Evolutionary conservation across 768 basidiomycete species (phyloP), one percentile per base, ranked within the genome.

Genomic region (Porphyrellus cyaneotinctus): DNA sequence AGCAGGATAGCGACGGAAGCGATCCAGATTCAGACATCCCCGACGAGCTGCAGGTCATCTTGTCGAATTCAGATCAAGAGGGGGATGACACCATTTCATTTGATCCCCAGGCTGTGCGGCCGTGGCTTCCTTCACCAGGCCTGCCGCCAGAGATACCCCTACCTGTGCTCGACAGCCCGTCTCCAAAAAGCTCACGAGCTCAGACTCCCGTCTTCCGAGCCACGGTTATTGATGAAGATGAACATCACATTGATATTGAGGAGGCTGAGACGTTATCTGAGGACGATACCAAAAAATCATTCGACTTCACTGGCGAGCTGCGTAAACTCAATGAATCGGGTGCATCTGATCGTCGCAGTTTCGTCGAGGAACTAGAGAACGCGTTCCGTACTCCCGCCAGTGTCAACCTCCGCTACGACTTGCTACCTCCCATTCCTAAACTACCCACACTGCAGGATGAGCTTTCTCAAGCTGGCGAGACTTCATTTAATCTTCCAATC

Each of bases 21-120:
- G 84, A 88, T 60, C 85, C 80, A 0, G 84, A 89, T 64, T 87
- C 84, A 2, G 88, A 92, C 59, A 87, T 91, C n/a, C 88, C 90
- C 1, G 80, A 87, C 37, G 90, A 91, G 66, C 65, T 91, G 50
- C 82, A 83, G 56, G 73, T 74, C 22, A 82, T 91, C 43, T 66
- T 91, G 23, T 74, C 74, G 0, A 62, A 72, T 65, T 60, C 75
- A 47, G 56, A 75, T 51, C 67, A 69, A 18, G 71, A 70, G 30
- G 66, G 64, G 8, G 74, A 77, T 2, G 78, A 81, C 38, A 78
- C 75, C 6, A 52, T 71, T 61, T 71, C 71, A 7, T 70, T 64
- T 49, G 31, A 56, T 41, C 58, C n/a, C 33, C 28, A 52, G n/a
- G 6, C 35, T 8, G 28, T 24, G 2, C 56, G 36, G 22, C 43